Conservation (phyloP, 805 yeast species). For the Yarrowia deformans region DNA sequence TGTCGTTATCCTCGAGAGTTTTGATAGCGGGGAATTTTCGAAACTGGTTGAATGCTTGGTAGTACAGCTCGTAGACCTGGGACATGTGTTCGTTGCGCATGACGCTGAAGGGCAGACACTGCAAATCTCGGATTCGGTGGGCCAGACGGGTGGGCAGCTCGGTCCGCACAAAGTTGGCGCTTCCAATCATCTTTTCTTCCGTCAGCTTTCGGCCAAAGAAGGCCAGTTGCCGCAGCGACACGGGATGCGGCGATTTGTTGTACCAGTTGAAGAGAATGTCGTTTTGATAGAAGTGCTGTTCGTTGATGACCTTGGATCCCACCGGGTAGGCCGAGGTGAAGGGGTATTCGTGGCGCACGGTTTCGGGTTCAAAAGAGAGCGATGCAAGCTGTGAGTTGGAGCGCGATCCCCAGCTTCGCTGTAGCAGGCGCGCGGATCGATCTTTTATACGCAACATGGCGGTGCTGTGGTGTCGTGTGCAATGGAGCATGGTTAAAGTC, state of each 20-base stretch:
- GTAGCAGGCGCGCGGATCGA: neutral
- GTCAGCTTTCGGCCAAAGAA: slow-evolving; percentile 84
- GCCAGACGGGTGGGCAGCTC: slow-evolving; percentile 88
- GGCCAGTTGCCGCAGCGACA: slow-evolving; percentile 86
- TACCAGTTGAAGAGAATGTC: slow-evolving; percentile 69
- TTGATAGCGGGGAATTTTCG: slow-evolving; percentile 73
- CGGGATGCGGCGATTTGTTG: slow-evolving; percentile 80
- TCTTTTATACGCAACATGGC: slow-evolving; percentile 19
- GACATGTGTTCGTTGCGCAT: slow-evolving; percentile 85
- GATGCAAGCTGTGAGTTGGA: slow-evolving; percentile 30
- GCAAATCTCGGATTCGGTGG: slow-evolving; percentile 78
- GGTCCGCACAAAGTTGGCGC: slow-evolving; percentile 87
- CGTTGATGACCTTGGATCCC: slow-evolving; percentile 58
- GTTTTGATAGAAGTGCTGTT: slow-evolving; percentile 88
- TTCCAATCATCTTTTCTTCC: slow-evolving; percentile 74
- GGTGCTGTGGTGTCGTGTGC: slow-evolving; percentile 34
- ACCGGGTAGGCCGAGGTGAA: slow-evolving; percentile 46
- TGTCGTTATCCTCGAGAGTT: slow-evolving; percentile 75
- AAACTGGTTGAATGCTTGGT: slow-evolving; percentile 84
- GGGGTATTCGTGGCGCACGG: slow-evolving; percentile 29
- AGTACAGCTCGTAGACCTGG: slow-evolving; percentile 87
- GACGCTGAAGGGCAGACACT: slow-evolving; percentile 80
- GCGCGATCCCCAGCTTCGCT: slow-evolving; percentile 2
- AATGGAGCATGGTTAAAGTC: slow-evolving; percentile 32
- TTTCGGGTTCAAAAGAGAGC: slow-evolving; percentile 36